Evolutionary conservation across 2,329 filamentous ascomycete species (phyloP).

Genomic region (Arthrobotrys entomopaga): DNA sequence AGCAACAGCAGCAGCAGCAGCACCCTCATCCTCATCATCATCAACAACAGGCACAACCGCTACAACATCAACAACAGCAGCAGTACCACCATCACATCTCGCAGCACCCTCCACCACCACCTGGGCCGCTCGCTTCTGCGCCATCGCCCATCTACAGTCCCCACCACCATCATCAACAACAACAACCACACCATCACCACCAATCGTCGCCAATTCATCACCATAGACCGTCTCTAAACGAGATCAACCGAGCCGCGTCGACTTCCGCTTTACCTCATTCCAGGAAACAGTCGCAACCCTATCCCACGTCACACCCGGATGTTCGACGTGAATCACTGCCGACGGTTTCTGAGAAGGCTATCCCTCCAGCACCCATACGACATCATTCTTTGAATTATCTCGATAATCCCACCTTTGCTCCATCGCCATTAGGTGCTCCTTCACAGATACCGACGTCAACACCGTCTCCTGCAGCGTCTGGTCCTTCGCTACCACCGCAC

Average conservation of each 20-base stretch:
- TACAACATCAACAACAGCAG: slow-evolving; percentile 20
- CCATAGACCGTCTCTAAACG: slow-evolving; percentile 35
- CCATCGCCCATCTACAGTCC: slow-evolving; percentile 12
- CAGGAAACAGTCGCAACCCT: slow-evolving; percentile 37
- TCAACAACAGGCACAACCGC: slow-evolving; percentile 8
- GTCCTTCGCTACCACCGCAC: not conserved
- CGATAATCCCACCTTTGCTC: slow-evolving; percentile 44
- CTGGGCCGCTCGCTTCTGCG: slow-evolving; percentile 17
- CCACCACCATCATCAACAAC: slow-evolving; percentile 20
- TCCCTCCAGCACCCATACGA: slow-evolving; percentile 39
- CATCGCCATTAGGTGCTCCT: slow-evolving; percentile 24
- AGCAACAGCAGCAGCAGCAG: slow-evolving; percentile 28
- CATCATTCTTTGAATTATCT: slow-evolving; percentile 41
- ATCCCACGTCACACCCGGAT: slow-evolving; percentile 38
- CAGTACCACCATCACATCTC: slow-evolving; percentile 39
- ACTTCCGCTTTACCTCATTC: slow-evolving; percentile 24
- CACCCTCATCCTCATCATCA: slow-evolving; percentile 30
- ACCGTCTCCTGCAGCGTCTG: slow-evolving; percentile 20
- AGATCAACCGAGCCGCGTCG: slow-evolving; percentile 26
- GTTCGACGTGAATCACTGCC: slow-evolving; percentile 43
- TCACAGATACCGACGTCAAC: slow-evolving; percentile 37
- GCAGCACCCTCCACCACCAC: slow-evolving; percentile 10
- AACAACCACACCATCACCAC: slow-evolving; percentile 33
- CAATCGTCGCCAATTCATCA: slow-evolving; percentile 29
- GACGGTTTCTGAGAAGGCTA: slow-evolving; percentile 34